phyloP scores from a whole-genome alignment of 805 yeast genomes.

The Wickerhamomyces subpelliculosus region DNA sequence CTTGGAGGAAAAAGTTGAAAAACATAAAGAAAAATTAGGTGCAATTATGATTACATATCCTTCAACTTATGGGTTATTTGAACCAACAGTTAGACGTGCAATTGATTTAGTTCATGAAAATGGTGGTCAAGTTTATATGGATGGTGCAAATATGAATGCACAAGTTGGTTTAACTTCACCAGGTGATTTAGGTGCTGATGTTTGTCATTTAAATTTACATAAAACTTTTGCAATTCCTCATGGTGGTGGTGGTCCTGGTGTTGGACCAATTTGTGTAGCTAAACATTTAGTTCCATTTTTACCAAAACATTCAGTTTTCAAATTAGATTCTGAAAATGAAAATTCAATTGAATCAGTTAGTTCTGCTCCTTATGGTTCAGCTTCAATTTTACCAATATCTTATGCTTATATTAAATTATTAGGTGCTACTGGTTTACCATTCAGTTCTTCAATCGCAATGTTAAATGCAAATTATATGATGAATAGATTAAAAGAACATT shows the following conservation, averaged over 20 bases:
- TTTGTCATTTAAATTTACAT: conserved; percentile 93
- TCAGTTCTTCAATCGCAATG: conserved; percentile 85
- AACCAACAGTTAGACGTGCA: conserved; percentile 82
- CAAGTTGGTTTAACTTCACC: conserved; percentile 97
- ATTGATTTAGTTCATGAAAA: conserved; percentile 74
- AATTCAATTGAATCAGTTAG: conserved; percentile 69
- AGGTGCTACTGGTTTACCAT: conserved; percentile 80
- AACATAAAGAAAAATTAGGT: conserved; percentile 66
- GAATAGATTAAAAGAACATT: conserved; percentile 62
- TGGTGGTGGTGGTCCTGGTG: conserved; percentile 99
- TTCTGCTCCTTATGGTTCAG: conserved; percentile 95
- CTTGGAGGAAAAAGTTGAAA: conserved; percentile 61
- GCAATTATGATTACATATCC: conserved; percentile 97
- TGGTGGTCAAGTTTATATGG: conserved; percentile 96
- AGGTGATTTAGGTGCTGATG: conserved; percentile 97
- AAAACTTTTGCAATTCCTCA: conserved; percentile 97
- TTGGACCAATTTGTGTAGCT: conserved; percentile 94
- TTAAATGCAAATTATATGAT: conserved; percentile 96
- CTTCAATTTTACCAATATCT: conserved; percentile 86
- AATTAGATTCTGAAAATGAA: conserved; percentile 33
- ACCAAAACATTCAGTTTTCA: conserved; percentile 66
- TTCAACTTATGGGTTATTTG: conserved; percentile 93
- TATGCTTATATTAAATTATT: conserved; percentile 93
- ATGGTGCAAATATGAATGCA: conserved; percentile 99
- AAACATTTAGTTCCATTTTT: conserved; percentile 72